Evolutionary conservation across 2,329 filamentous ascomycete species (phyloP), one percentile per base, ranked within the genome.

Genomic region (Cladophialophora psammophila): DNA sequence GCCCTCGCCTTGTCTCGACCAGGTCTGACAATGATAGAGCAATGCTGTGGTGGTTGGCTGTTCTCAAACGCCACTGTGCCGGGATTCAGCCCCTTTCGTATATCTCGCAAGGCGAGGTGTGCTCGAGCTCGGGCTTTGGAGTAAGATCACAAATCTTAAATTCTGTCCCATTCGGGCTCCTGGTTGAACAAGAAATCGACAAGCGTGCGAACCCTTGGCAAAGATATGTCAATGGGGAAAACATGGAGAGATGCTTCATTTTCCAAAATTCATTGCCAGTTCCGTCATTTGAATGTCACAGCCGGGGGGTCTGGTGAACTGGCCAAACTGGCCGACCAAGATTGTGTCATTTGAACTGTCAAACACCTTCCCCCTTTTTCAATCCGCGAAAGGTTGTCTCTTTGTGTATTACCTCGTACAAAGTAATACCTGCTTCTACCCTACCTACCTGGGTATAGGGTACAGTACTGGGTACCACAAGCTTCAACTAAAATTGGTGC

Each of bases 1-100:
- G 45, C 45, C 45, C 45, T 50, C 45, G 7, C 9, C 18, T 20
- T 50, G 45, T 50, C 45, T 50, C 45, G 45, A 50, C 45, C 45
- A 50, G 9, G 18, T 50, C 45, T 50, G 45, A 50, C 45, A 50
- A 12, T 50, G 45, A 12, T 13, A 18, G 45, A 12, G 45, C 20
- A 12, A 12, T 50, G 45, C 26, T 50, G 20, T 50, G 1, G 18
- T 50, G 45, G 45, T 50, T 50, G 45, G 45, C 45, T 50, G 20
- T 20, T 50, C 45, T 50, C 45, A 50, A 50, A 50, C 45, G 45
- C 45, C 45, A 50, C 45, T 26, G 5, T 50, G 20, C 45, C 10
- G 20, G 45, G 20, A 20, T 26, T 9, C 45, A 50, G 45, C 45
- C 45, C 45, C 45, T 50, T 50, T 26, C 18, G 45, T 12, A 12